Conservation (phyloP, 2,329 filamentous ascomycete species). For the Pseudocercospora cruenta region DNA sequence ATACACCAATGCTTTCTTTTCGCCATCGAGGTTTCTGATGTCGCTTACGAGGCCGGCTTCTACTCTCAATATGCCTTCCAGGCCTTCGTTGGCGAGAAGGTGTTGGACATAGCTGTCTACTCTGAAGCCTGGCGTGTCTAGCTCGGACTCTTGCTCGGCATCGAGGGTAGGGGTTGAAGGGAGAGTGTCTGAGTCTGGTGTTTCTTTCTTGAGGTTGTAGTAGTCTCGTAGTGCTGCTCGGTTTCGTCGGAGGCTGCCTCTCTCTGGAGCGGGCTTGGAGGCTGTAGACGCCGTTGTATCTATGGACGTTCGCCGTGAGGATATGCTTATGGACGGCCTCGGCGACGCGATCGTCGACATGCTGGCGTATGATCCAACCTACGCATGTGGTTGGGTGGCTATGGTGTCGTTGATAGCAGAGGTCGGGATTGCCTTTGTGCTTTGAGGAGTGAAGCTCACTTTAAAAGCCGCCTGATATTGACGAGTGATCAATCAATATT, state of each 20-base stretch:
- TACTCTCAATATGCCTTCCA: constrained; percentile 70
- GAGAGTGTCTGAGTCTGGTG: constrained; percentile 11
- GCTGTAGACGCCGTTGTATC: constrained; percentile 54
- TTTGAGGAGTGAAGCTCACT: not conserved
- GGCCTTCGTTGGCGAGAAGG: constrained; percentile 63
- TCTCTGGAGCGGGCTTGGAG: constrained; percentile 35
- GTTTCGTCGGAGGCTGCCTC: constrained; percentile 64
- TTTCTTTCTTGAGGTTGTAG: constrained; percentile 72
- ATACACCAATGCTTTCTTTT: constrained; percentile 96
- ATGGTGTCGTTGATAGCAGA: not conserved
- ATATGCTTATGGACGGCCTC: constrained; percentile 62
- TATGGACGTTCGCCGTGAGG: constrained; percentile 71
- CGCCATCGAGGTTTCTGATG: constrained; percentile 86
- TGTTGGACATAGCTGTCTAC: constrained; percentile 68
- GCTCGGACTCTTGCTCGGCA: constrained; percentile 68
- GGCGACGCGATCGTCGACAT: constrained; percentile 66
- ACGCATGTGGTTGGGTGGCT: not conserved
- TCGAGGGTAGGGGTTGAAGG: constrained; percentile 42
- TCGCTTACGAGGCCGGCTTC: constrained; percentile 75
- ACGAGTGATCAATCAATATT: not conserved
- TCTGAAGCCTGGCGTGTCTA: constrained; percentile 75
- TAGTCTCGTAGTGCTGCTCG: constrained; percentile 89
- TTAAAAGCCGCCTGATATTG: not conserved
- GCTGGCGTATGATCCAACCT: constrained; percentile 2
- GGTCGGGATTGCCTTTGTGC: not conserved